phyloP scores from a whole-genome alignment of 805 yeast species.

The Huiozyma sinensis region DNA sequence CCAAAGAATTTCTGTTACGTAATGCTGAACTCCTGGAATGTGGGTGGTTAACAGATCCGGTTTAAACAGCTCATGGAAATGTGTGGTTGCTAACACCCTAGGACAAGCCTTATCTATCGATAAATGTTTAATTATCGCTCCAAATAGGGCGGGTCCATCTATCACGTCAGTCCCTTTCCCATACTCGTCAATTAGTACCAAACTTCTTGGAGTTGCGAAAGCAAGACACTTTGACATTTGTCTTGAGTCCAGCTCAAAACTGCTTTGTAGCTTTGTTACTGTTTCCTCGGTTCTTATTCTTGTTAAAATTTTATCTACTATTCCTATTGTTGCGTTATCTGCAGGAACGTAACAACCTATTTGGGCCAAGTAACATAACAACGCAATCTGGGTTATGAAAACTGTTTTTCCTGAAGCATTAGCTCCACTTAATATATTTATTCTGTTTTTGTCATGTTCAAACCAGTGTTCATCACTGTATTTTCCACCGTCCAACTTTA shows the following conservation, averaged over 20 bases:
- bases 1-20: slow-evolving; percentile 29
- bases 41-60: slow-evolving; percentile 14
- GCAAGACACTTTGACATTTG: slow-evolving; percentile 36
- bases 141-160: slow-evolving; percentile 38
- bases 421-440: slow-evolving; percentile 38
- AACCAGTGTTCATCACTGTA: slow-evolving; percentile 6
- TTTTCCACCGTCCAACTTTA: slow-evolving; percentile 20
- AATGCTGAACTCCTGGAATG: slow-evolving; percentile 20
- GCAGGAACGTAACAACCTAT: slow-evolving; percentile 50
- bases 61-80: slow-evolving; percentile 34
- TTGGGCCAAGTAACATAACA: slow-evolving; percentile 40
- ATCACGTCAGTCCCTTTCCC: slow-evolving; percentile 42
- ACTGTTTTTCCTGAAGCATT: slow-evolving; percentile 46
- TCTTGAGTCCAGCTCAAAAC: slow-evolving; percentile 40
- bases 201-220: slow-evolving; percentile 30
- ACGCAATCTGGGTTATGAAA: slow-evolving; percentile 37
- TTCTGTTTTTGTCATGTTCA: slow-evolving; percentile 14
- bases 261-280: slow-evolving; percentile 32
- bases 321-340: slow-evolving; percentile 33
- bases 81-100: slow-evolving; percentile 31
- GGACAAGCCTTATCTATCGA: slow-evolving; percentile 11
- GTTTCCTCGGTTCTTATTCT: slow-evolving; percentile 35
- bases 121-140: slow-evolving; percentile 28
- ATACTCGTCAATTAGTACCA: slow-evolving; percentile 42
- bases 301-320: slow-evolving; percentile 39